Conservation (phyloP, 2,329 filamentous ascomycete species). For the Talaromyces sp. region DNA sequence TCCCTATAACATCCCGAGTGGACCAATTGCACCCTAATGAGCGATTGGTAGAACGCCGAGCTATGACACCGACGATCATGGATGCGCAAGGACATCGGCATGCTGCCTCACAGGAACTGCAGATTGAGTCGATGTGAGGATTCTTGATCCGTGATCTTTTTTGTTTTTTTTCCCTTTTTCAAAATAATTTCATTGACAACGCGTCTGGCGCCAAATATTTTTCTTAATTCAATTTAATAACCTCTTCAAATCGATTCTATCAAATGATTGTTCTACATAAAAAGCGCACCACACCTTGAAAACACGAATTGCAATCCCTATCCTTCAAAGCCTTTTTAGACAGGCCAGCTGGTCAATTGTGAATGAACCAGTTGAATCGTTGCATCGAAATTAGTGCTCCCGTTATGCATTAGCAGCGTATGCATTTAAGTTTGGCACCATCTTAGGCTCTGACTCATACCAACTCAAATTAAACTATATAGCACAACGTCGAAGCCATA, state of each 20-base stretch:
- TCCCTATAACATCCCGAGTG: constrained; percentile 34
- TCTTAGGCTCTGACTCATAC: neutral
- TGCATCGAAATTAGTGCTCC: no score
- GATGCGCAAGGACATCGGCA: constrained; percentile 35
- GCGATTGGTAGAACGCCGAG: constrained; percentile 30
- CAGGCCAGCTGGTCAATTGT: no score
- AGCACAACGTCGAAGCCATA: neutral
- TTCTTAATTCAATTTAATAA: neutral
- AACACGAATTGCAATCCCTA: no score
- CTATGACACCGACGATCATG: constrained; percentile 32
- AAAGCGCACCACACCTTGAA: no score
- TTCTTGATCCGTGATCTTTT: neutral
- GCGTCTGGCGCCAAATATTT: neutral
- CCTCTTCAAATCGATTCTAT: neutral
- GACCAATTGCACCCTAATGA: constrained; percentile 32
- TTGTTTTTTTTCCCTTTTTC: neutral
- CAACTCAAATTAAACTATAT: neutral
- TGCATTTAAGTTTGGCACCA: neutral
- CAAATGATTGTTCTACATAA: no score
- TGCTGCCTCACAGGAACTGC: constrained; percentile 35
- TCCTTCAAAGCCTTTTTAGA: no score
- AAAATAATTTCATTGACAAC: neutral
- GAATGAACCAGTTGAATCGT: no score
- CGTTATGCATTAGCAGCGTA: no score
- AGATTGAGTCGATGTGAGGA: constrained; percentile 32